Evolutionary conservation across 2,329 filamentous ascomycete genomes (phyloP).

Genomic region (Stemphylium lycopersici): DNA sequence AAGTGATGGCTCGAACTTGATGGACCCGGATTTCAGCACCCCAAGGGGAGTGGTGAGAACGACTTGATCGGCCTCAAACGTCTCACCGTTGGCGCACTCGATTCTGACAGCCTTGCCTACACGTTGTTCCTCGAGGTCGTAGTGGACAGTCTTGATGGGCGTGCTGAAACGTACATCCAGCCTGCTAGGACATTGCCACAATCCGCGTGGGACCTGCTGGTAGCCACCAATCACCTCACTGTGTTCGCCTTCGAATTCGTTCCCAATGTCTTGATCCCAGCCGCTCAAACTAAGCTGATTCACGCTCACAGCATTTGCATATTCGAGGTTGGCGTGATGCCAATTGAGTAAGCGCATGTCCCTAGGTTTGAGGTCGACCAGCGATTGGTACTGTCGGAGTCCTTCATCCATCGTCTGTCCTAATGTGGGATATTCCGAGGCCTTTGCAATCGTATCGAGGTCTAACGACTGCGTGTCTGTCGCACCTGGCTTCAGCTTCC

Average conservation of each 20-base stretch:
- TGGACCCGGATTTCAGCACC: constrained; percentile 80
- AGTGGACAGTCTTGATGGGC: constrained; percentile 75
- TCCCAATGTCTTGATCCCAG: constrained; percentile 97
- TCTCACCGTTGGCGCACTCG: constrained; percentile 77
- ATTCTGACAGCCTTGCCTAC: constrained; percentile 37
- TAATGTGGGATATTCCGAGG: constrained; percentile 71
- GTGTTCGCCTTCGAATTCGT: constrained; percentile 95
- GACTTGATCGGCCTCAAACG: constrained; percentile 85
- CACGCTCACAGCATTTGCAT: constrained; percentile 91
- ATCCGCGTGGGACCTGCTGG: constrained; percentile 85
- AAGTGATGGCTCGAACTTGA: constrained; percentile 89
- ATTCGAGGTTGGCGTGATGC: constrained; percentile 98
- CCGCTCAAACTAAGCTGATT: constrained; percentile 84
- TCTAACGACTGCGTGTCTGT: constrained; percentile 70
- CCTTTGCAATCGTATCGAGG: constrained; percentile 68
- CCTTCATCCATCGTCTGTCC: constrained; percentile 92
- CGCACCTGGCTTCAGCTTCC: constrained; percentile 71
- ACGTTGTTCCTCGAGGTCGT: constrained; percentile 41
- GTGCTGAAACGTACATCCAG: constrained; percentile 78
- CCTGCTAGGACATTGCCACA: constrained; percentile 76
- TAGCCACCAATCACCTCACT: constrained; percentile 94
- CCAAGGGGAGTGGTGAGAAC: constrained; percentile 89
- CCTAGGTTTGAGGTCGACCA: constrained; percentile 82
- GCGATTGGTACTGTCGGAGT: constrained; percentile 82
- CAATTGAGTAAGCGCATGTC: constrained; percentile 94